A percentile compares a stretch with the other conserved stretches of the same genome.
These are phyloP conservation scores for Kodamaea alishanica DNA, from an alignment of 1,139 yeast genomes.

Conservation along the genomic window DNA sequence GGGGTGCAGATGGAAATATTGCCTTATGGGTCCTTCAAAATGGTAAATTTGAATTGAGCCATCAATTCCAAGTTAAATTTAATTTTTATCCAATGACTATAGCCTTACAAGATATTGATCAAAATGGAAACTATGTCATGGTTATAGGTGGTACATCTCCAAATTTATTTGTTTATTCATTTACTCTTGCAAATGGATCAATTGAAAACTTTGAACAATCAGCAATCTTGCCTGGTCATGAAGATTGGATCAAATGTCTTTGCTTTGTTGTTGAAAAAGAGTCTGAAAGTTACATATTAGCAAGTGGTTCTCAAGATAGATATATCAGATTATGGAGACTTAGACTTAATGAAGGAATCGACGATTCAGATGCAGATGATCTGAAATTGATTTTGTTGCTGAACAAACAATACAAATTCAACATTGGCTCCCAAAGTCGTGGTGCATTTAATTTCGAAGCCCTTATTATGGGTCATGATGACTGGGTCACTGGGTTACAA, in stretches of 20 bases:
- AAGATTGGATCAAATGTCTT: slow-evolving; percentile 85
- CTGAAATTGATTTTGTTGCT: slow-evolving; percentile 51
- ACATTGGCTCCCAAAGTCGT: slow-evolving; percentile 27
- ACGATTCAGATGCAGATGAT: slow-evolving; percentile 54
- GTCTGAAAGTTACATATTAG: slow-evolving; percentile 56
- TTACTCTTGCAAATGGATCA: slow-evolving; percentile 20
- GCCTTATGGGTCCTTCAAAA: slow-evolving; percentile 44
- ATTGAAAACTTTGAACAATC: slow-evolving; percentile 28
- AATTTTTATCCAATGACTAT: slow-evolving; percentile 67
- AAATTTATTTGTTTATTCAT: slow-evolving; percentile 53
- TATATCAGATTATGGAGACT: slow-evolving; percentile 86
- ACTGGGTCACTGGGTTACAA: slow-evolving; percentile 83
- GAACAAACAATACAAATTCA: slow-evolving; percentile 64
- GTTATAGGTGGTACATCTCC: slow-evolving; percentile 81
- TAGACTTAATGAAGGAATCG: slow-evolving; percentile 53
- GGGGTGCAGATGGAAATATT: slow-evolving; percentile 63
- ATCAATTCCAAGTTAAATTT: slow-evolving; percentile 36
- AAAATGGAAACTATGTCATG: slow-evolving; percentile 43
- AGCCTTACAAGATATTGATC: slow-evolving; percentile 46
- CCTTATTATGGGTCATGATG: slow-evolving; percentile 95
- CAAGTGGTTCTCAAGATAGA: slow-evolving; percentile 87
- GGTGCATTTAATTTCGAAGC: slow-evolving; percentile 83
- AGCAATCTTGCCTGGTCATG: slow-evolving; percentile 76
- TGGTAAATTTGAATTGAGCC: slow-evolving; percentile 23
- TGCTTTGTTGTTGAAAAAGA: slow-evolving; percentile 51